Evolutionary conservation across 2,329 filamentous ascomycete species (phyloP), one percentile per base, ranked within the genome.

Genomic region (Verticillium zaregamsianum): DNA sequence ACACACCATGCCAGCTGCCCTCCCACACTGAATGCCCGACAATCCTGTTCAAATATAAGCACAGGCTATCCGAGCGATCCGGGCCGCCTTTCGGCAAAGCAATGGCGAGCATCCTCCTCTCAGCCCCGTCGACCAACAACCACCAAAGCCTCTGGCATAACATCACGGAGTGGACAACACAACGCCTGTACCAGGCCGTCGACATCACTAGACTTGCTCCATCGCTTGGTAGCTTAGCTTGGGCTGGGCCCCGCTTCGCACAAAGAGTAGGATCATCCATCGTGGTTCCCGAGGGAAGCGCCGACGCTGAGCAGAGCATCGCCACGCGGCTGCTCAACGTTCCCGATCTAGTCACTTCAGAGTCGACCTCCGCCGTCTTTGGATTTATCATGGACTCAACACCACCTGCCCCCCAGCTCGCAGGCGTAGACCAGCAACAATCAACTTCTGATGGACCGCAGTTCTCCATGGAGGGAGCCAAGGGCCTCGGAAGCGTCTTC

Each of bases 401-500:
- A 52, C 20, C 45, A 5, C 20, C 45, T 6, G n/a, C 20, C 23
- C 9, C 11, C n/a, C 45, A 52, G 9, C 45, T 23, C 8, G 45
- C 45, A 14, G 45, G 20, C 45, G n/a, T 25, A 12, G 20, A 20
- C 20, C 20, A 23, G 20, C 45, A 52, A 14, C 45, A 12, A 8
- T 5, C 45, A 25, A 3, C 45, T 20, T 12, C 45, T 28, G 68
- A 72, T 37, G 73, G 75, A 61, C 80, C 82, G 7, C 78, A 79
- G 35, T 79, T 88, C 64, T 82, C 85, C 6, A 73, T 86, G 65
- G 86, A 88, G 67, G 78, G 85, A 28, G 79, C 82, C 2, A 86
- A 89, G 71, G 92, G 90, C 54, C 81, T 97, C 54, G 91, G 92
- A 55, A 93, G 91, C 64, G 87, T 98, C 62, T 93, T 98, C 75